Conservation (phyloP, 2,329 filamentous ascomycete genomes). For the Sporothrix phasma region DNA sequence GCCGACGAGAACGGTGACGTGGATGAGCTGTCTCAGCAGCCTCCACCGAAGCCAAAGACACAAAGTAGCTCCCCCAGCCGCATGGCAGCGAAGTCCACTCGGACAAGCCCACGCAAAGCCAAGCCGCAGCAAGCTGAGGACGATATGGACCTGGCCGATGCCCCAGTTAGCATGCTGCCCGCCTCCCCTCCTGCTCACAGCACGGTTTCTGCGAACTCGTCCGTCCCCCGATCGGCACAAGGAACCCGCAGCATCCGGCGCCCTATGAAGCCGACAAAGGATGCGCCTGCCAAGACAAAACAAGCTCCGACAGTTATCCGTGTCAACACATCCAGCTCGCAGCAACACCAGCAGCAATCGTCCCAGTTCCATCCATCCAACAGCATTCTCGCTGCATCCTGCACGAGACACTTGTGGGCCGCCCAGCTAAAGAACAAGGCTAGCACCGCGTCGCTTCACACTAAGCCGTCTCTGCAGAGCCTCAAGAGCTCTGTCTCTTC, state of each 20-base stretch:
- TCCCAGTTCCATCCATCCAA: slow-evolving; percentile 51
- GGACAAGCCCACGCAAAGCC: slow-evolving; percentile 44
- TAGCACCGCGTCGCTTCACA: slow-evolving; percentile 56
- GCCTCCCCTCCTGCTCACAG: slow-evolving; percentile 29
- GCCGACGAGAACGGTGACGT: slow-evolving; percentile 16
- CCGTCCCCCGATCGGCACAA: slow-evolving; percentile 42
- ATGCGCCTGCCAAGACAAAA: slow-evolving; percentile 47
- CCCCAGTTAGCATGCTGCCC: slow-evolving; percentile 40
- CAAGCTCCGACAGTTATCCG: slow-evolving; percentile 62
- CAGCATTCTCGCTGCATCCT: slow-evolving; percentile 47
- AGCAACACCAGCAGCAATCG: slow-evolving; percentile 29
- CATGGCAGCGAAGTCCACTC: slow-evolving; percentile 35
- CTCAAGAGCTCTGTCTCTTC: slow-evolving; percentile 57
- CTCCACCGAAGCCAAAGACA: slow-evolving; percentile 9
- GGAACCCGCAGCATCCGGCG: slow-evolving; percentile 44
- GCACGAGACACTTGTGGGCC: slow-evolving; percentile 42
- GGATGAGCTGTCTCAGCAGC: slow-evolving; percentile 14
- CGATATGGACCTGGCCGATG: slow-evolving; percentile 49
- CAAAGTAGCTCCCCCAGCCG: slow-evolving; percentile 25
- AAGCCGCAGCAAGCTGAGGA: slow-evolving; percentile 29
- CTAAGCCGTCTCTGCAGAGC: slow-evolving; percentile 45
- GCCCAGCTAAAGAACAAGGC: slow-evolving; percentile 51
- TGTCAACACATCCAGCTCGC: slow-evolving; percentile 54
- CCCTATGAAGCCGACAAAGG: slow-evolving; percentile 53
- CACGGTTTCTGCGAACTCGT: neutral